Evolutionary conservation across 225 moss, liverwort and hornwort genomes (phyloP).

Genomic region (Takakia lepidozioides): DNA sequence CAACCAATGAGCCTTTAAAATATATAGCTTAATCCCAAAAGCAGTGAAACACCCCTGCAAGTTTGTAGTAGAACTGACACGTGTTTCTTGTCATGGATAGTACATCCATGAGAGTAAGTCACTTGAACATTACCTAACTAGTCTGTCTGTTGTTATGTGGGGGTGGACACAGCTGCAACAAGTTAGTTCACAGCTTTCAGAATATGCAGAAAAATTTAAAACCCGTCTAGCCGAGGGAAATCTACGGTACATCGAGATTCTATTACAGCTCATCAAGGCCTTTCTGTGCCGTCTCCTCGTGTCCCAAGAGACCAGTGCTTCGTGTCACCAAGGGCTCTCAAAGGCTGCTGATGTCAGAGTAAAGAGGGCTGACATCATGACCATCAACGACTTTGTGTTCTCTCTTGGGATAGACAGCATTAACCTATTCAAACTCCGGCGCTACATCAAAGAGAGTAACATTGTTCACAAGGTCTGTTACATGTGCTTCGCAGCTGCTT

Average conservation of each 20-base stretch:
- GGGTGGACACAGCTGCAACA: conserved; percentile 51
- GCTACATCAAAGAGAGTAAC: conserved; percentile 96
- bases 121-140: too few species aligned
- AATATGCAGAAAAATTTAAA: conserved; percentile 83
- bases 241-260: conserved; percentile 70
- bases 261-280: conserved; percentile 67
- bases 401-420: conserved; percentile 82
- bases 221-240: conserved; percentile 75
- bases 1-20: too few species aligned
- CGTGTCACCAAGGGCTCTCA: conserved; percentile 15
- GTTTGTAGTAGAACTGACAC: too few species aligned
- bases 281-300: conserved; percentile 50
- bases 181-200: conserved; percentile 80
- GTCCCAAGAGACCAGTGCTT: conserved; percentile 5
- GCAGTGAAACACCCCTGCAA: too few species aligned
- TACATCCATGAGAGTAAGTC: too few species aligned
- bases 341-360: conserved; percentile 10
- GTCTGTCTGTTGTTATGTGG: not conserved
- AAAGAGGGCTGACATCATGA: conserved; percentile 49
- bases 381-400: conserved; percentile 89
- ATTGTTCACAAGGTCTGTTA: conserved; percentile 89
- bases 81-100: too few species aligned
- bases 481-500: too few species aligned
- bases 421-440: conserved; percentile 80
- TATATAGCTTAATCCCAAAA: too few species aligned